Base-by-base conservation (phyloP, 192 early-diverging fungal species). In the Coemansia sp. region DNA sequence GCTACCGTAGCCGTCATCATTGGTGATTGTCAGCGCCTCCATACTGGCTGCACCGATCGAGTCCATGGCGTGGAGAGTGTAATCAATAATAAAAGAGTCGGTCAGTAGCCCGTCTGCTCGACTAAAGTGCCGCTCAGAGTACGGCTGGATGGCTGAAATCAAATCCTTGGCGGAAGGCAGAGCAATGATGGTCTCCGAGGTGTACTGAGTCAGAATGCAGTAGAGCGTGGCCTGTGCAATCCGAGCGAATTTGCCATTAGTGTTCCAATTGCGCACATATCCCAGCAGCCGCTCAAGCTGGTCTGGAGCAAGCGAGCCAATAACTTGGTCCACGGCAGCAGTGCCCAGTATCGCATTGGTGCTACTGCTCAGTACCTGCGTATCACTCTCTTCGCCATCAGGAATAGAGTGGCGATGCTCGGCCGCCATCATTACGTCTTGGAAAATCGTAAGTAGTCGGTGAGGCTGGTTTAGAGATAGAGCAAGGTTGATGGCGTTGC, bases 191-290 rank as follows among this genome's bases (percentile, higher is more conserved):
- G 79, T 59, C 52, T 91, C 79, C 0, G 85, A 76, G n/a, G 80
- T 72, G 43, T 83, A 85, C 15, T 74, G 63, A 7, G 77, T 79
- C 17, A 97, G 70, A 6, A 97, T 80, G 17, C 88, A 82, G 64
- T 95, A 49, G 10, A 99, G 75, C 5, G 91, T 75, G 6, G 87
- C 80, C 63, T 98, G 94, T 8, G 95, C 91, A 22, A 86, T 73
- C 32, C 75, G 66, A 14, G 88, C 80, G 63, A 88, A 81, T 69
- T 86, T 90, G 11, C 86, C 82, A 55, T 94, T 89, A 4, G 95
- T 95, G 81, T 97, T 99, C 95, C 94, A 98, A 71, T 91, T 87
- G 46, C 90, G 83, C 38, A 95, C 85, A 68, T 90, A 95, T 5
- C 69, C 65, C 40, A 97, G 70, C 15, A 99, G 62, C 42, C 89